Evolutionary conservation across 2,329 filamentous ascomycete genomes (phyloP), one percentile per base, ranked within the genome.

Genomic region (Lecanicillium sp.): DNA sequence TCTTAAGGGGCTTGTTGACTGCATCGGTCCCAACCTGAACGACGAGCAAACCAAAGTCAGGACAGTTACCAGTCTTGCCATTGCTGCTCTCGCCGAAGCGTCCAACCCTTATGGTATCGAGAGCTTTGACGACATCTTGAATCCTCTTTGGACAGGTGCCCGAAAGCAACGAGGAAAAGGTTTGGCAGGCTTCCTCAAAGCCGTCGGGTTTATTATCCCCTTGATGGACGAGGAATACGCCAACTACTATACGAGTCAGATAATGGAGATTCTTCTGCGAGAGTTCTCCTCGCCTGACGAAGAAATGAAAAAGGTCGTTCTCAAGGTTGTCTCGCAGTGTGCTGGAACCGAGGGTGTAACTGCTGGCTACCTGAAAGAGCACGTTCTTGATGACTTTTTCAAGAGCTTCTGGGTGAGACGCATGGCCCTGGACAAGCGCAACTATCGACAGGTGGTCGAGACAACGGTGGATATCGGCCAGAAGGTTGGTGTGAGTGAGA

Each of bases 151-250:
- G 92, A 96, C 87, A 5, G 92, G 92, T 43, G 90, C 88, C 19
- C 79, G 90, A 46, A 96, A 96, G 65, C 92, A 98, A 64, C 81
- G 92, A 56, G 92, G 92, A 46, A 98, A 98, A 61, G 89, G 90
- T 52, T 73, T 98, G 32, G 90, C 92, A 17, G 90, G 88, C 12
- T 98, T 96, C 63, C 71, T 98, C 45, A 98, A 98, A 66, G 92
- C 92, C 33, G 90, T 98, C 31, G 92, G 92, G 18, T 97, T 92
- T 60, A 95, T 98, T 56, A 97, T 98, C 46, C 92, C 92, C 4
- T 76, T 98, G 37, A 98, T 98, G 92, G 92, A 98, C 65, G 92
- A 98, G 63, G 92, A 98, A 57, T 97, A 96, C 60, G 90, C 92
- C 63, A 97, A 96, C 59, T 98, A 98, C 66, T 98, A 98, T 57